phyloP scores from a whole-genome alignment of 306 rosid species.

The Pterocarpus macrocarpus region DNA sequence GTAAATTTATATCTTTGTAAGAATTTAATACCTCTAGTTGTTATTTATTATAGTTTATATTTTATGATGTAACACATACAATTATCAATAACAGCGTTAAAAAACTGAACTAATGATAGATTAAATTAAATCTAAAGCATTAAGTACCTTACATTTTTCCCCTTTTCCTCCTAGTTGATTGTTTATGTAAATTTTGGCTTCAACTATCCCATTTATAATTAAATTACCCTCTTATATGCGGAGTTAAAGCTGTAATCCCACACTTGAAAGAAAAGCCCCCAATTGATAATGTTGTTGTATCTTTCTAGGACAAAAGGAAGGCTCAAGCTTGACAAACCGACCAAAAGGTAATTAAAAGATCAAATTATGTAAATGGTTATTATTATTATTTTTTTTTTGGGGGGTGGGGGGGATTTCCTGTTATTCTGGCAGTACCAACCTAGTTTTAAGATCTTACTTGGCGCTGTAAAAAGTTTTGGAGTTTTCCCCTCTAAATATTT shows the following conservation, averaged over 20 bases:
- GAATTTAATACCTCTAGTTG: neutral
- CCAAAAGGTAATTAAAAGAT: slow-evolving; percentile 45
- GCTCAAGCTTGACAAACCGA: slow-evolving; percentile 55
- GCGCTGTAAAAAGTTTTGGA: neutral
- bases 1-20: too few relatives aligned
- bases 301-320: slow-evolving; percentile 59
- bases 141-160: neutral
- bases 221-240: slow-evolving; percentile 15
- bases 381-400: neutral
- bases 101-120: neutral
- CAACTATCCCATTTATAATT: neutral
- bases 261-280: slow-evolving; percentile 53
- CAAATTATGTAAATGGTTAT: slow-evolving; percentile 1
- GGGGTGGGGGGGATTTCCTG: neutral
- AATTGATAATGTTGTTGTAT: slow-evolving; percentile 46
- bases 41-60: neutral
- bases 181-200: slow-evolving; percentile 6
- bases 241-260: slow-evolving; percentile 44
- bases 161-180: neutral
- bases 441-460: slow-evolving; percentile 40
- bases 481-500: neutral
- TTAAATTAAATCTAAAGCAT: slow-evolving; percentile 15
- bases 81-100: neutral
- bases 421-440: slow-evolving; percentile 28
- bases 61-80: neutral